These are phyloP conservation scores for Aureobasidium uvarum DNA, from an alignment of 2,329 filamentous ascomycete genomes.

Conservation along the genomic window DNA sequence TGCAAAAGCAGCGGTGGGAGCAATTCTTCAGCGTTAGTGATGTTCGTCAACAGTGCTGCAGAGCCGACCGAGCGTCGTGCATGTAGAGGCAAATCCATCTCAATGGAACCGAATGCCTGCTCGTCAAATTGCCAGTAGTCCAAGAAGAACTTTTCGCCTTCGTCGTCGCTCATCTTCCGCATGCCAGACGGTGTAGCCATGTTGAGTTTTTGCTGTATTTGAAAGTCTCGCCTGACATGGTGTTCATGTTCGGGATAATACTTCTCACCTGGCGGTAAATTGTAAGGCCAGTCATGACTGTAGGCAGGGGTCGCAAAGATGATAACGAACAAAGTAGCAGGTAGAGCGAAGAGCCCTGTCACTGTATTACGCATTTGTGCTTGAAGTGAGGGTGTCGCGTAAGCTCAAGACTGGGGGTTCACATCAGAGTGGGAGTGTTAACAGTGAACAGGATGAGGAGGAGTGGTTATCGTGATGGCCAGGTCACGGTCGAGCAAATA, in stretches of 20 bases:
- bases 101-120: neutral
- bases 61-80: slow-evolving; percentile 17
- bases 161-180: slow-evolving; percentile 68
- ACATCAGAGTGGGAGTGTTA: neutral
- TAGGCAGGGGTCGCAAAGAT: slow-evolving; percentile 29
- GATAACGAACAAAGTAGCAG: neutral
- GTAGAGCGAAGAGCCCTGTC: neutral
- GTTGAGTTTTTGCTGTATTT: slow-evolving; percentile 43
- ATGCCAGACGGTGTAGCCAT: slow-evolving; percentile 56
- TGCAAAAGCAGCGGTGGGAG: slow-evolving; percentile 56
- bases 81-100: neutral
- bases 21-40: slow-evolving; percentile 34
- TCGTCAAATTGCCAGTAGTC: slow-evolving; percentile 59
- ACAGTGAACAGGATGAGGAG: neutral
- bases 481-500: neutral
- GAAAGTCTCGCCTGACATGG: slow-evolving; percentile 44
- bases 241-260: slow-evolving; percentile 51
- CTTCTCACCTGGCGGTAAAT: slow-evolving; percentile 47
- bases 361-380: neutral
- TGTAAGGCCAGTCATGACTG: slow-evolving; percentile 47
- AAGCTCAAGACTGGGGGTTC: neutral
- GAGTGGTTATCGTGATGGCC: neutral
- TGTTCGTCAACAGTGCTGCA: slow-evolving; percentile 18
- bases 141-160: slow-evolving; percentile 70
- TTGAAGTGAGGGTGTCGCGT: neutral